A percentile compares a stretch with the other conserved stretches of the same genome.
These are phyloP conservation scores for Zygnema circumcarinatum DNA, from an alignment of 139 green algal species.

Conservation along the genomic window DNA sequence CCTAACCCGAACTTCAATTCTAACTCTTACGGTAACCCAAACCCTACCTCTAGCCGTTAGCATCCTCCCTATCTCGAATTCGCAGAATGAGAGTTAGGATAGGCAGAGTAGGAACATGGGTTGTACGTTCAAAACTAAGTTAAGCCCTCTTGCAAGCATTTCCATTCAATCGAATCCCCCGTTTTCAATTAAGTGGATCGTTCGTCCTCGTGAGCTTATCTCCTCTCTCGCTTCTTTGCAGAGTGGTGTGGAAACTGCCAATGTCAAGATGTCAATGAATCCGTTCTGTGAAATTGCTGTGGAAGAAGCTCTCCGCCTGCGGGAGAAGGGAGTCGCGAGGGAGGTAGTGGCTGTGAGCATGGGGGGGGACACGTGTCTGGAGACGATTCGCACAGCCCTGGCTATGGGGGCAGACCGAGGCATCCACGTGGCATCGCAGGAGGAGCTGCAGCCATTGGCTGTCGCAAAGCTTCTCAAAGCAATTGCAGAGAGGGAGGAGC, in stretches of 20 bases:
- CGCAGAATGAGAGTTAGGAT: no score
- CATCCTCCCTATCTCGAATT: no score
- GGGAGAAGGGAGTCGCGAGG: conserved; percentile 73
- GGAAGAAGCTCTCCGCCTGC: conserved; percentile 88
- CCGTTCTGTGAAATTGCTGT: conserved; percentile 96
- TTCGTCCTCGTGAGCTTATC: no score
- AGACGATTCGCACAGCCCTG: conserved; percentile 85
- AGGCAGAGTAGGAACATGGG: no score
- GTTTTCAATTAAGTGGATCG: no score
- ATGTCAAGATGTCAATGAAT: conserved; percentile 93
- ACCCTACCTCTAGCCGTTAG: no score
- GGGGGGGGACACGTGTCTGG: conserved; percentile 74
- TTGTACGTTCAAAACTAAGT: no score
- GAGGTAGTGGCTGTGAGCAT: conserved; percentile 88
- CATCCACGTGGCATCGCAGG: conserved; percentile 74
- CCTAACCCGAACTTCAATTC: no score
- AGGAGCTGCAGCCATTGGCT: conserved; percentile 75
- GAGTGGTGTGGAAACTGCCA: conserved; percentile 79
- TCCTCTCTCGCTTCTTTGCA: no score
- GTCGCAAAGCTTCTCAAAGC: conserved; percentile 82
- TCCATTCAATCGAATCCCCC: no score
- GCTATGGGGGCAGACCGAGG: conserved; percentile 89
- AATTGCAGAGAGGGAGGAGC: conserved; percentile 69
- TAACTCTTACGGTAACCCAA: no score
- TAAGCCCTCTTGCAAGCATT: no score